A percentile compares a stretch with the other conserved stretches of the same genome.
Conservation (phyloP, 1,139 yeast genomes). For the Pichia sp. region DNA sequence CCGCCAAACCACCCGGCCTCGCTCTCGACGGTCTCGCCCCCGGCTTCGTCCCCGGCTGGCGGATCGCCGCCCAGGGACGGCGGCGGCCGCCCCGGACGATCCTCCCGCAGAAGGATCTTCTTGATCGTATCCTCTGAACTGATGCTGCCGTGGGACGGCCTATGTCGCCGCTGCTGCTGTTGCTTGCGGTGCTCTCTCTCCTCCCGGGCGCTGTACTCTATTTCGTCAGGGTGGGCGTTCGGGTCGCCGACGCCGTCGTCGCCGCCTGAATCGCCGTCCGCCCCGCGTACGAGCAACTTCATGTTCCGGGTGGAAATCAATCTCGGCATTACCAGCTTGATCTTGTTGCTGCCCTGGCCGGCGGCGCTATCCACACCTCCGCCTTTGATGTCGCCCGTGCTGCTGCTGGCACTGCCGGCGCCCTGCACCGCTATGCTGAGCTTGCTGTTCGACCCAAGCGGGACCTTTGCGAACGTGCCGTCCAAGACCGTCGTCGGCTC, state of each 20-base stretch:
- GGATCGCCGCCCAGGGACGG: not conserved
- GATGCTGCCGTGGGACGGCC: not conserved
- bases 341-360: not conserved
- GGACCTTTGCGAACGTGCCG: constrained; percentile 21
- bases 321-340: constrained; percentile 10
- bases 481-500: constrained; percentile 11
- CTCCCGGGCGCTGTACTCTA: not conserved
- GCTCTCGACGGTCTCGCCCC: not conserved
- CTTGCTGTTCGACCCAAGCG: constrained; percentile 10
- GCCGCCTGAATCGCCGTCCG: not conserved
- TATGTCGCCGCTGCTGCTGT: not conserved
- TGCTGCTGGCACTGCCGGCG: not conserved
- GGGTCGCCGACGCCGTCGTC: not conserved
- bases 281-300: constrained; percentile 8
- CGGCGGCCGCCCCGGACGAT: no score
- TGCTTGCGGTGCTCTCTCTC: not conserved
- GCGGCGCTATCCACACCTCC: not conserved
- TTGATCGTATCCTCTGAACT: not conserved
- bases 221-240: no score
- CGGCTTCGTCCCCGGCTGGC: not conserved
- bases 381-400: not conserved
- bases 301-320: constrained; percentile 16
- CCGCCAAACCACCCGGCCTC: constrained; percentile 22
- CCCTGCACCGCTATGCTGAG: not conserved
- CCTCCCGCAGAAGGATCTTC: not conserved